phyloP scores from a whole-genome alignment of 768 basidiomycete species.

The Calocybe cyanea region DNA sequence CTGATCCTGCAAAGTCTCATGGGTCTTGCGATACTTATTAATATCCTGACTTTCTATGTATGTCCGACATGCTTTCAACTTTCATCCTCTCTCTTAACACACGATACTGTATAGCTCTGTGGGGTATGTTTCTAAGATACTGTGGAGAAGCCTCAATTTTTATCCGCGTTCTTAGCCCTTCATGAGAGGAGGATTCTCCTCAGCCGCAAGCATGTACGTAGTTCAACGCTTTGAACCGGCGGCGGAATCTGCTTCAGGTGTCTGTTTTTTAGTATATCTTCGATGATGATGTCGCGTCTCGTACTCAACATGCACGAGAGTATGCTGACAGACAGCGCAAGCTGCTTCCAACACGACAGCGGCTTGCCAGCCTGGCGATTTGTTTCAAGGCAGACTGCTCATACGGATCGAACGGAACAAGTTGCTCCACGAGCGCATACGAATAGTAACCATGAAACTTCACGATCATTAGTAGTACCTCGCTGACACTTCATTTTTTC shows the following conservation, averaged over 20 bases:
- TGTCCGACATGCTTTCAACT: slow-evolving; percentile 9
- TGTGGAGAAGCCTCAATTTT: slow-evolving; percentile 1
- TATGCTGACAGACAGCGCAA: not conserved
- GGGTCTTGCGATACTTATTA: slow-evolving; percentile 45
- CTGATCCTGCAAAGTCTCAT: slow-evolving; percentile 36
- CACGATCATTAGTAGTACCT: too few species aligned
- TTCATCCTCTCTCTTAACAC: slow-evolving; percentile 3
- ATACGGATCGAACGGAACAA: too few species aligned
- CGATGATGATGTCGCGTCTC: slow-evolving; percentile 51
- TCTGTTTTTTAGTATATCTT: slow-evolving; percentile 37
- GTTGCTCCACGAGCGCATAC: too few species aligned
- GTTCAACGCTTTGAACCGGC: not conserved
- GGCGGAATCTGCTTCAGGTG: not conserved
- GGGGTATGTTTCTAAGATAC: slow-evolving; percentile 17
- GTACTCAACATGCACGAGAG: slow-evolving; percentile 51
- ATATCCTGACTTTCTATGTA: slow-evolving; percentile 37
- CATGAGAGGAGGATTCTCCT: slow-evolving; percentile 43
- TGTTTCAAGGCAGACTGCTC: too few species aligned
- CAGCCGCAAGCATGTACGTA: slow-evolving; percentile 45
- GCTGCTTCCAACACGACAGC: too few species aligned
- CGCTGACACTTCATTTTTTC: too few species aligned
- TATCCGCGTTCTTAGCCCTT: slow-evolving; percentile 28
- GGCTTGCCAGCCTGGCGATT: too few species aligned
- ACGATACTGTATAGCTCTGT: slow-evolving; percentile 19
- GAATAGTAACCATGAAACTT: too few species aligned